Evolutionary conservation across 2,329 filamentous ascomycete species (phyloP), one percentile per base, ranked within the genome.

Genomic region (Talaromyces sp.): DNA sequence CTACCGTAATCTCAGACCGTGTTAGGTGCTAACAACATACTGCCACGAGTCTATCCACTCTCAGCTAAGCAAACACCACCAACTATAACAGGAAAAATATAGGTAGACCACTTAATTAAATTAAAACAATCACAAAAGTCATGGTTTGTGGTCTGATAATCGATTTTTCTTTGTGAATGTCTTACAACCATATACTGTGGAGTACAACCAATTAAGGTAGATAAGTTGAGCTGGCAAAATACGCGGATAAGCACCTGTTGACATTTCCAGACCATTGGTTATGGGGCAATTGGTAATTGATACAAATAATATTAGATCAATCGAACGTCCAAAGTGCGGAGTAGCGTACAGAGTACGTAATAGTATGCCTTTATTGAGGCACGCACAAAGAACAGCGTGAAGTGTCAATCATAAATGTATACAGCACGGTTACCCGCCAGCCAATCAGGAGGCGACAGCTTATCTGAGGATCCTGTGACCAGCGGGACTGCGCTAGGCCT

Each of bases 381-480:
- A 31, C 27, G 27, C 5, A 31, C 27, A 31, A 31, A 31, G 27
- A 31, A 31, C 27, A 31, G 27, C 27, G 27, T 31, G 5, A 31
- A 31, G 27, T 31, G 27, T 6, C 27, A 31, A 31, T 31, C 27
- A 31, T 31, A 31, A 6, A 31, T 31, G 27, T 31, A 1, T 6
- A 31, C 27, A 31, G 1, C 27, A 31, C 6, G 33, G 33, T 10
- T 35, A 35, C 9, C 35, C 9, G 1, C 2, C 49, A 11, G 14
- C 49, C 49, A 52, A 52, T 52, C 1, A 11, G 14, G 10, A 14
- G 16, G 14, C 1, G 3, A 13, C 14, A 19, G 27, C 49, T 52
- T 52, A 52, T 52, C 49, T 33, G 49, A 52, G 49, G 49, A 52
- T 52, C 27, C 5, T 52, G 24, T 52, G 49, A 52, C 49, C 49